A percentile compares a stretch with the other conserved stretches of the same genome.
These are phyloP conservation scores for Nemania sp. DNA, from an alignment of 2,329 filamentous ascomycete genomes.

Conservation along the genomic window DNA sequence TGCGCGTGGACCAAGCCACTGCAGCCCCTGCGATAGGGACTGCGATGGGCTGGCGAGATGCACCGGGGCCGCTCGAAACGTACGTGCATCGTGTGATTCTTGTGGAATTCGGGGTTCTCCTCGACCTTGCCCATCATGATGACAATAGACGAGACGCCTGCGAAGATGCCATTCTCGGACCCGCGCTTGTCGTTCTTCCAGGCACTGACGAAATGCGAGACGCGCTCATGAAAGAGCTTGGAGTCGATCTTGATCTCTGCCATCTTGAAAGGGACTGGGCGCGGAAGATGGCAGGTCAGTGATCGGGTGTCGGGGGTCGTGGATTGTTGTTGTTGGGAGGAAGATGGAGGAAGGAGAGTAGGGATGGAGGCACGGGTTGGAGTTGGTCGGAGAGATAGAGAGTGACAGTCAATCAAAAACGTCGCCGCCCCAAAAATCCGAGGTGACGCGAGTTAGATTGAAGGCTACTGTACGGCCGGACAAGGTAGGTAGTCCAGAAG, in stretches of 20 bases:
- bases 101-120: conserved; percentile 83
- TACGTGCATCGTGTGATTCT: conserved; percentile 96
- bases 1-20: background rate
- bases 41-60: background rate
- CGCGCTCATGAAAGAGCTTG: conserved; percentile 89
- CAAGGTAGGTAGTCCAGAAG: background rate
- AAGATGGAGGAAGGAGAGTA: conserved; percentile 8
- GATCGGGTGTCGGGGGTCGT: conserved; percentile 8
- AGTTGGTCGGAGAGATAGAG: conserved; percentile 1
- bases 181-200: conserved; percentile 97
- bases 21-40: background rate
- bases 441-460: conserved; percentile 35
- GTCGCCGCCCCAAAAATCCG: conserved; percentile 28
- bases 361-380: conserved; percentile 40
- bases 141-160: conserved; percentile 82
- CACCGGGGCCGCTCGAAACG: conserved; percentile 40
- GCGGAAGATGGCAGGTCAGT: conserved; percentile 34
- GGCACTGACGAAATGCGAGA: conserved; percentile 81
- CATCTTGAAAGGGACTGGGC: conserved; percentile 52
- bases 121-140: conserved; percentile 95
- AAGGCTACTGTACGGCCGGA: background rate
- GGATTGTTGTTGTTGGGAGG: conserved; percentile 13
- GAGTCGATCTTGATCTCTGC: conserved; percentile 94
- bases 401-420: conserved; percentile 17
- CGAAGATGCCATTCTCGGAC: conserved; percentile 76